A percentile compares a stretch with the other conserved stretches of the same genome.
Evolutionary conservation across 148 eudicot genomes (phyloP).

Genomic region (Limonium bicolor): DNA sequence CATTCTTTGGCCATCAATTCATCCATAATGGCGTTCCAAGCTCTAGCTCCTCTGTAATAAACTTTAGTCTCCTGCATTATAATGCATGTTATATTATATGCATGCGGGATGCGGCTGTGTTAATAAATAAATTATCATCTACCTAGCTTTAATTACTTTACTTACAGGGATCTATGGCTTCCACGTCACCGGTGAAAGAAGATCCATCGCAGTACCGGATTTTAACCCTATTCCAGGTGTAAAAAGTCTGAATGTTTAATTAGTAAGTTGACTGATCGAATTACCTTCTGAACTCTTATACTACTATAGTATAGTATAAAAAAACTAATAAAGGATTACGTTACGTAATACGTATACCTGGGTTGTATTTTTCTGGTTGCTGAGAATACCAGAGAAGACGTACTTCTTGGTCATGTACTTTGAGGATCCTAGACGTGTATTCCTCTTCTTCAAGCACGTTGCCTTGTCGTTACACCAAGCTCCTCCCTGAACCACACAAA

Average conservation of each 20-base stretch:
- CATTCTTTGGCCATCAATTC: slow-evolving; percentile 74
- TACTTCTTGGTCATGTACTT: slow-evolving; percentile 19
- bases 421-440: slow-evolving; percentile 25
- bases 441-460: slow-evolving; percentile 20
- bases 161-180: slow-evolving; percentile 66
- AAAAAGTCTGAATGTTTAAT: no score
- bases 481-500: slow-evolving; percentile 33
- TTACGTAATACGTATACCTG: not conserved
- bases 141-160: not conserved
- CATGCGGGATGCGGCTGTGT: not conserved
- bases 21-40: slow-evolving; percentile 65
- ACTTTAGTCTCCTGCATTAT: slow-evolving; percentile 40
- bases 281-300: no score
- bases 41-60: slow-evolving; percentile 72
- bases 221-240: slow-evolving; percentile 81
- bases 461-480: slow-evolving; percentile 30
- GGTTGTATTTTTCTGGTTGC: slow-evolving; percentile 23
- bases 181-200: slow-evolving; percentile 82
- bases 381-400: slow-evolving; percentile 30
- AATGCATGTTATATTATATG: slow-evolving; percentile 3
- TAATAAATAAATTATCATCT: not conserved
- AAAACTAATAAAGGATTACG: no score
- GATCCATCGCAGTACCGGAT: slow-evolving; percentile 92
- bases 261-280: no score
- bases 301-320: no score